Evolutionary conservation across 345 rosid species (phyloP).

Genomic region (Salix dunnii): DNA sequence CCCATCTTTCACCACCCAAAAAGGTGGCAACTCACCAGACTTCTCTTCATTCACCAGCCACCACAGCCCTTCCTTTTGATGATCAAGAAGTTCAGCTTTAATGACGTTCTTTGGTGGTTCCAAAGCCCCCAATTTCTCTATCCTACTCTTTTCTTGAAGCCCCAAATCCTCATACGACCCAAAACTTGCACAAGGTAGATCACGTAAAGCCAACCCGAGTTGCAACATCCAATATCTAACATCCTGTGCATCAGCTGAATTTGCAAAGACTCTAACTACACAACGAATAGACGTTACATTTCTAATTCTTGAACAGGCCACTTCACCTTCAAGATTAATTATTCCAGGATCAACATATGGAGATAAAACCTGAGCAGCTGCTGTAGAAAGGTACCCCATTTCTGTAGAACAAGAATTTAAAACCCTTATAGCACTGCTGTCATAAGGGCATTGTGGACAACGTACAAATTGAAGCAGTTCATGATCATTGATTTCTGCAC

Average conservation of each 20-base stretch:
- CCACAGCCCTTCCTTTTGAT: slow-evolving; percentile 77
- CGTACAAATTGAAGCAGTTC: slow-evolving; percentile 80
- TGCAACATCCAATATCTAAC: slow-evolving; percentile 37
- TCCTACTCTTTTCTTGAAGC: slow-evolving; percentile 49
- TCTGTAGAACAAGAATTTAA: slow-evolving; percentile 59
- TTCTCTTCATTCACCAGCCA: slow-evolving; percentile 75
- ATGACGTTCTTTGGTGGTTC: slow-evolving; percentile 68
- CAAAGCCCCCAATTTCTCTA: slow-evolving; percentile 48
- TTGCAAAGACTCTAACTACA: slow-evolving; percentile 61
- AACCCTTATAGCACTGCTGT: slow-evolving; percentile 63
- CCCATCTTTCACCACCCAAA: slow-evolving; percentile 83
- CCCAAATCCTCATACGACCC: slow-evolving; percentile 61
- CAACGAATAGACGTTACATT: slow-evolving; percentile 48
- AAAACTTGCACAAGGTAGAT: neutral
- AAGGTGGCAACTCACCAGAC: slow-evolving; percentile 64
- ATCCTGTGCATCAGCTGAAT: slow-evolving; percentile 26
- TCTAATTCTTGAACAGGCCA: slow-evolving; percentile 45
- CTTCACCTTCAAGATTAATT: slow-evolving; percentile 65
- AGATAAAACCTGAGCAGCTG: slow-evolving; percentile 59
- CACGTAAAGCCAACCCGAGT: slow-evolving; percentile 28
- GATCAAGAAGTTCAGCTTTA: slow-evolving; percentile 53
- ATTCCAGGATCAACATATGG: slow-evolving; percentile 48
- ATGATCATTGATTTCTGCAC: slow-evolving; percentile 44
- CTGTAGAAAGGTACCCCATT: slow-evolving; percentile 74
- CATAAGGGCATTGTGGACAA: slow-evolving; percentile 56